Evolutionary conservation across 371 early-diverging fungal species (phyloP).

Genomic region (Syncephalastrum sp.): DNA sequence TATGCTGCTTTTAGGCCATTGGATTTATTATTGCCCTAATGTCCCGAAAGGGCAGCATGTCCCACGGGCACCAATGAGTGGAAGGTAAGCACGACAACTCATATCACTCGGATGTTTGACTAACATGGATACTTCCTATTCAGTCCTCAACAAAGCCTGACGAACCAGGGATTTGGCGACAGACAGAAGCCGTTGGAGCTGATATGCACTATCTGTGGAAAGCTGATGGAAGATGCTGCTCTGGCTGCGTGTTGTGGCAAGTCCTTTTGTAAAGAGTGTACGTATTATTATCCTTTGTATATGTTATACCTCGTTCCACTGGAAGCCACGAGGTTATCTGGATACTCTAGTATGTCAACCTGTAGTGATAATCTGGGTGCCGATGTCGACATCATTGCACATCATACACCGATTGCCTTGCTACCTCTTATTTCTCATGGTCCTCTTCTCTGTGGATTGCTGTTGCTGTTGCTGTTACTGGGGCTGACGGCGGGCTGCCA

Average conservation of each 20-base stretch:
- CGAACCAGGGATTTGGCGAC: background rate
- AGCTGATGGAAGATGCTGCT: conserved; percentile 80
- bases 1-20: conserved; percentile 30
- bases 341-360: too few relatives aligned
- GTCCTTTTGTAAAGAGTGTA: conserved; percentile 86
- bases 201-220: conserved; percentile 74
- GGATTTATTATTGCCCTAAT: conserved; percentile 57
- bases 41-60: conserved; percentile 50
- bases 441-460: too few relatives aligned
- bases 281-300: conserved; percentile 25
- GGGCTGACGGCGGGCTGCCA: too few relatives aligned
- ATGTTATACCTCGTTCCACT: too few relatives aligned
- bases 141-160: conserved; percentile 3
- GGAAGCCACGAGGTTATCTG: too few relatives aligned
- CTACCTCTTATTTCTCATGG: too few relatives aligned
- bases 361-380: too few relatives aligned
- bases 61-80: conserved; percentile 30
- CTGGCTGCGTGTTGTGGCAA: conserved; percentile 83
- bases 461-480: too few relatives aligned
- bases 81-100: conserved; percentile 18
- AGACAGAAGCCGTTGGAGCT: conserved; percentile 52
- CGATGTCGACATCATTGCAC: too few relatives aligned
- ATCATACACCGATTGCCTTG: too few relatives aligned
- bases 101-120: background rate
- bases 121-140: background rate